A percentile compares a stretch with the other conserved stretches of the same genome.
Conservation (phyloP, 139 green algal species). For the Picochlorum sp. region DNA sequence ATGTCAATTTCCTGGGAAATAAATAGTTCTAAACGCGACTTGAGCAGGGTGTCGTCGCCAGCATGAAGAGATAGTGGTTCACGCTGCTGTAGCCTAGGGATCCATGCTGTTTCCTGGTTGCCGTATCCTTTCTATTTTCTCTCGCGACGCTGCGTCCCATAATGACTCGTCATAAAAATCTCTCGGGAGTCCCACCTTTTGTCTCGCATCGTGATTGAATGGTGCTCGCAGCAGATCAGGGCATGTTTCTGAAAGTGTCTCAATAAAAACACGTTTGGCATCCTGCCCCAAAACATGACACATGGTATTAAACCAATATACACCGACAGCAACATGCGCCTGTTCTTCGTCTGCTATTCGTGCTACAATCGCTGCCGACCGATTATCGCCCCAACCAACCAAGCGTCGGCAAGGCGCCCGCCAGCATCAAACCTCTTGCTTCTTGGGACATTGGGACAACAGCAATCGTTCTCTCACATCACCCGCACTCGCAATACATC, state of each 20-base stretch:
- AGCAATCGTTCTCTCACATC: conserved; percentile 51
- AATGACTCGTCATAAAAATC: conserved; percentile 12
- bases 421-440: conserved; percentile 30
- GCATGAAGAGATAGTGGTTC: neutral
- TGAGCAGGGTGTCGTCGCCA: too few species aligned
- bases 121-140: neutral
- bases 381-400: conserved; percentile 52
- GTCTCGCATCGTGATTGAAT: conserved; percentile 32
- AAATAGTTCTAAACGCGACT: too few species aligned
- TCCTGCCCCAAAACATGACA: conserved; percentile 34
- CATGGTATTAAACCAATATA: conserved; percentile 58
- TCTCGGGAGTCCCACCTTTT: conserved; percentile 34
- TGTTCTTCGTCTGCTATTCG: conserved; percentile 61
- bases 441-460: conserved; percentile 72
- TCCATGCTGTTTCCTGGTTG: neutral
- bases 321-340: conserved; percentile 66
- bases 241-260: conserved; percentile 33
- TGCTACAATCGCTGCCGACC: conserved; percentile 54
- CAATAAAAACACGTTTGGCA: conserved; percentile 22
- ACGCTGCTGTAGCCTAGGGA: neutral
- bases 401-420: conserved; percentile 45
- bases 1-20: too few species aligned
- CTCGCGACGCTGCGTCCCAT: conserved; percentile 1
- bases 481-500: conserved; percentile 10
- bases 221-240: conserved; percentile 41